These are phyloP conservation scores for Chaetomiaceae sp. DNA, from an alignment of 2,329 filamentous ascomycete species.

Conservation along the genomic window DNA sequence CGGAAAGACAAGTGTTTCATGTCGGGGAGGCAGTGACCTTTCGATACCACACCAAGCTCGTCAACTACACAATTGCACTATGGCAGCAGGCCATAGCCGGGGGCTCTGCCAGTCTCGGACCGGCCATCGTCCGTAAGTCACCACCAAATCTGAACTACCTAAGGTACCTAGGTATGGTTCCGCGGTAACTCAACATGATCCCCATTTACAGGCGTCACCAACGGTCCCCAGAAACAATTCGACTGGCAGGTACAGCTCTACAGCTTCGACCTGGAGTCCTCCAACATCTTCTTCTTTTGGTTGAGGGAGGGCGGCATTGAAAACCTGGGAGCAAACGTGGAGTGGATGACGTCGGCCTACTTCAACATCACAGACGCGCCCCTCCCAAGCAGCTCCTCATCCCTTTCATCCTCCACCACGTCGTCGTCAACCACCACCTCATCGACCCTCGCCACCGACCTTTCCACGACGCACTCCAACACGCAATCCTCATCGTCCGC, in stretches of 20 bases:
- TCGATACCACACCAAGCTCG: conserved; percentile 8
- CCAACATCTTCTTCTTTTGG: conserved; percentile 13
- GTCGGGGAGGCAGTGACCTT: conserved; percentile 9
- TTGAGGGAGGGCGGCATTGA: conserved; percentile 1
- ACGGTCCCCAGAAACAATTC: not conserved
- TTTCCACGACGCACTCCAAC: not conserved
- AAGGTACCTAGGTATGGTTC: too few relatives aligned
- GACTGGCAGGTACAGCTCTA: conserved; percentile 12
- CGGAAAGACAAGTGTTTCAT: not conserved
- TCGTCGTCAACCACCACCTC: not conserved
- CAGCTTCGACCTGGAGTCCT: not conserved
- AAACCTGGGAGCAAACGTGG: not conserved
- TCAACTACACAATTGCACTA: conserved; percentile 13
- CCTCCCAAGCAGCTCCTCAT: not conserved
- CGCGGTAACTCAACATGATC: not conserved
- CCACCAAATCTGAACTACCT: not conserved
- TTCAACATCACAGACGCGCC: conserved; percentile 14
- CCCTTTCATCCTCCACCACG: not conserved
- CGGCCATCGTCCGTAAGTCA: conserved; percentile 6
- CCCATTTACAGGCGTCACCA: not conserved
- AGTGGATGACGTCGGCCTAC: conserved; percentile 7
- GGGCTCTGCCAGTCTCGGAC: conserved; percentile 5
- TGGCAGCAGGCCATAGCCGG: conserved; percentile 10
- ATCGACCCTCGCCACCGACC: not conserved
- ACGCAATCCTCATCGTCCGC: not conserved